A percentile compares a stretch with the other conserved stretches of the same genome.
Conservation (phyloP, 208 protist species). For the Acanthamoeba castellanii region DNA sequence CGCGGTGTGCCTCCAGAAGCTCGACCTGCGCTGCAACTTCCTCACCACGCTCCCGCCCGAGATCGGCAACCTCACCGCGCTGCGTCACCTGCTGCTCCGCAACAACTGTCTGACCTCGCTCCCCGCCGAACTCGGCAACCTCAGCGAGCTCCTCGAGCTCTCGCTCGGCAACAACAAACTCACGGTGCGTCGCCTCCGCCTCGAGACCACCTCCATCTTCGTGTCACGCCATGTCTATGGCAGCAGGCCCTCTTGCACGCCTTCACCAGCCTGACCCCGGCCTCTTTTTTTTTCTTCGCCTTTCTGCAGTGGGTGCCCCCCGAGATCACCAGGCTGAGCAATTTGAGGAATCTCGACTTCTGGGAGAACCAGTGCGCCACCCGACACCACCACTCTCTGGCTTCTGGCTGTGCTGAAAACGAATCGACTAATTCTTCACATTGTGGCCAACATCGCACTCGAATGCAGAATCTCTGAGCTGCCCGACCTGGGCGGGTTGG, state of each 20-base stretch:
- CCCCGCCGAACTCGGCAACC: not conserved
- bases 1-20: not conserved
- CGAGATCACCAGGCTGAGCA: conserved; percentile 17
- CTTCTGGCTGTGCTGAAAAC: too few species aligned
- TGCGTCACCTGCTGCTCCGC: conserved; percentile 19
- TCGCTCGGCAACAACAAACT: conserved; percentile 3
- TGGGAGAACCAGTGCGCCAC: not conserved
- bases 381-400: not conserved
- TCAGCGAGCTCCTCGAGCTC: conserved; percentile 9
- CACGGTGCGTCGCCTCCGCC: not conserved
- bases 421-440: too few species aligned
- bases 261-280: not conserved
- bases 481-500: not conserved
- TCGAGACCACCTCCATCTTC: too few species aligned
- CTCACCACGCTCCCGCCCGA: not conserved
- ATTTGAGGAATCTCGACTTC: conserved; percentile 35
- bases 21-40: conserved; percentile 50
- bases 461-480: not conserved
- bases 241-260: too few species aligned
- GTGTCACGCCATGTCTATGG: too few species aligned
- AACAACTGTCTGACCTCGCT: conserved; percentile 27
- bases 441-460: too few species aligned
- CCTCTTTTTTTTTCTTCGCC: not conserved
- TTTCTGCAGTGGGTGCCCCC: not conserved
- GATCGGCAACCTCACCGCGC: conserved; percentile 14